These are phyloP conservation scores for Leccinum pachyderme DNA, from an alignment of 1,284 basidiomycete species.

Conservation along the genomic window DNA sequence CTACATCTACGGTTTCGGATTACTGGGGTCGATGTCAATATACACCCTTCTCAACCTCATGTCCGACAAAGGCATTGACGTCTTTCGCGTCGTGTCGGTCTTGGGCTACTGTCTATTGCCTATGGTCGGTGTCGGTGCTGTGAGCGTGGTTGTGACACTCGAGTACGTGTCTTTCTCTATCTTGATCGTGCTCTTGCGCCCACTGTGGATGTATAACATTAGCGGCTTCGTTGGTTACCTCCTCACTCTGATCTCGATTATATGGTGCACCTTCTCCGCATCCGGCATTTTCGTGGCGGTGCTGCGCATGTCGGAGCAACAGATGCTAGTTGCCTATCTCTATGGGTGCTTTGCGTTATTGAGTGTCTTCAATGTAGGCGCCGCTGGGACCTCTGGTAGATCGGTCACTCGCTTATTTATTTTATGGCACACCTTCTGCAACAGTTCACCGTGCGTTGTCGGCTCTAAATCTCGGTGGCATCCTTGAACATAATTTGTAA, in stretches of 20 bases:
- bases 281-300: constrained; percentile 94
- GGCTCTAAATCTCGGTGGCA: not conserved
- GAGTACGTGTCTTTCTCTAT: constrained; percentile 61
- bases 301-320: constrained; percentile 89
- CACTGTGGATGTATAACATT: constrained; percentile 12
- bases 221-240: constrained; percentile 84
- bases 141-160: constrained; percentile 85
- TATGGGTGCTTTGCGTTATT: constrained; percentile 92
- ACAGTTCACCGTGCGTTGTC: not conserved
- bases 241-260: constrained; percentile 75
- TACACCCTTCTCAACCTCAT: constrained; percentile 97
- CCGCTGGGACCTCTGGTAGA: constrained; percentile 29
- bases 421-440: constrained; percentile 4
- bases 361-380: constrained; percentile 72
- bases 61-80: constrained; percentile 94
- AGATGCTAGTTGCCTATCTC: constrained; percentile 89
- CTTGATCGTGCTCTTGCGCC: constrained; percentile 1
- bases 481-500: not conserved
- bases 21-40: constrained; percentile 92
- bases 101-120: constrained; percentile 97
- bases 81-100: constrained; percentile 93
- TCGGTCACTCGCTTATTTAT: constrained; percentile 18
- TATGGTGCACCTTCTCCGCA: constrained; percentile 95
- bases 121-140: constrained; percentile 92
- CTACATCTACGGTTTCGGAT: constrained; percentile 97